A percentile compares a stretch with the other conserved stretches of the same genome.
Conservation (phyloP, 2,329 filamentous ascomycete species). For the Sporothrix pseudoabietina region DNA sequence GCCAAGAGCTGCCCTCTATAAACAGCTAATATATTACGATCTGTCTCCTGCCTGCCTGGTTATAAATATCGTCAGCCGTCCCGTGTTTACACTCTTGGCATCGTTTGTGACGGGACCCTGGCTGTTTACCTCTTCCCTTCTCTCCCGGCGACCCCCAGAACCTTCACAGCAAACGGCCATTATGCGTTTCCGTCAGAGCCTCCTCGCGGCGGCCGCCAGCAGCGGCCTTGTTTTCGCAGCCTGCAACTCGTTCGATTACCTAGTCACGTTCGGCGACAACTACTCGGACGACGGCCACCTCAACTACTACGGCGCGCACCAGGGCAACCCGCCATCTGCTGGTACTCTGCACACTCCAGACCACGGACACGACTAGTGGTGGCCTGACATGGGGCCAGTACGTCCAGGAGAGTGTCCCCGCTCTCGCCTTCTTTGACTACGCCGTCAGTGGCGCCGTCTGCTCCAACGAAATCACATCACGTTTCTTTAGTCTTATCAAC, state of each 20-base stretch:
- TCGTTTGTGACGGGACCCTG: background rate
- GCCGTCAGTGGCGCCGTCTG: slow-evolving; percentile 73
- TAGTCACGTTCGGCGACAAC: slow-evolving; percentile 74
- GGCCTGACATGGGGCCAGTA: slow-evolving; percentile 71
- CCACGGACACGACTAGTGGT: slow-evolving; percentile 61
- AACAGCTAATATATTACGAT: background rate
- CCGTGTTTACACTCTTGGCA: slow-evolving; percentile 20
- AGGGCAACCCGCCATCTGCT: slow-evolving; percentile 63
- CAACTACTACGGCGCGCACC: slow-evolving; percentile 61
- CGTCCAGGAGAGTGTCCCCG: slow-evolving; percentile 61
- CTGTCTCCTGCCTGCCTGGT: background rate
- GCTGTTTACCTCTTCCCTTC: background rate
- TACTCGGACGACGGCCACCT: slow-evolving; percentile 74
- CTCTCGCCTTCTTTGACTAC: slow-evolving; percentile 64
- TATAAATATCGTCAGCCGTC: slow-evolving; percentile 7
- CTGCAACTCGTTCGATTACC: slow-evolving; percentile 56
- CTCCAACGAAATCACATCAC: slow-evolving; percentile 66
- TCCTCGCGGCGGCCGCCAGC: slow-evolving; percentile 21
- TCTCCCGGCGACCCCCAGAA: background rate
- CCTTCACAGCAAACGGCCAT: background rate
- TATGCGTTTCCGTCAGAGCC: background rate
- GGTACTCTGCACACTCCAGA: slow-evolving; percentile 52
- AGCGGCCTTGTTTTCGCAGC: background rate
- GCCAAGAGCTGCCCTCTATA: background rate
- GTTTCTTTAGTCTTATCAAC: slow-evolving; percentile 54